Percentiles rank a stretch among this genome's conserved stretches.
phyloP scores from a whole-genome alignment of 2,329 filamentous ascomycete genomes.

The Hypoxylon sp. region DNA sequence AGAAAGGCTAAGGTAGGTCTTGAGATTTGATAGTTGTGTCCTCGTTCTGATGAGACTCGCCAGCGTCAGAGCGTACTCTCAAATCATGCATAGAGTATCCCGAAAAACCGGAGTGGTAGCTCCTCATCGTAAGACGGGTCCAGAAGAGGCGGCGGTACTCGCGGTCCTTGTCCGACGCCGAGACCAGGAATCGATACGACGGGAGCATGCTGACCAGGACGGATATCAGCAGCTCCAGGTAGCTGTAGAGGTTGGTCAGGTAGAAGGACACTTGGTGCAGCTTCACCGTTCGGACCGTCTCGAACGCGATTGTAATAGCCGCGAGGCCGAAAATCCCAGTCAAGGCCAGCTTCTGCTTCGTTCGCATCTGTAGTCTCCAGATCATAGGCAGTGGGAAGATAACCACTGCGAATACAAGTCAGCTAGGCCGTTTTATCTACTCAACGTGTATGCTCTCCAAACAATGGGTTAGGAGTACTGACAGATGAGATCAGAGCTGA shows the following conservation, averaged over 20 bases:
- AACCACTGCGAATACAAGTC: constrained; percentile 18
- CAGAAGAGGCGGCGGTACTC: constrained; percentile 27
- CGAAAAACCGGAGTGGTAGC: constrained; percentile 13
- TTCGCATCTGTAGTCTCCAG: constrained; percentile 26
- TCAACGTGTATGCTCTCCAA: background rate
- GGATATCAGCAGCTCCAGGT: constrained; percentile 29
- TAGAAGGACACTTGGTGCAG: constrained; percentile 11
- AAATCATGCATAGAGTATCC: constrained; percentile 23
- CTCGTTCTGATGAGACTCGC: no score
- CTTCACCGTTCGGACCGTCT: constrained; percentile 27
- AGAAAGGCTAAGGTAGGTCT: no score
- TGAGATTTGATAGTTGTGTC: no score
- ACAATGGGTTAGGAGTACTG: background rate
- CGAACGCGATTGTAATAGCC: constrained; percentile 29
- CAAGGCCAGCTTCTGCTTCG: constrained; percentile 28
- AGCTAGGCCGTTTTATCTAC: no score
- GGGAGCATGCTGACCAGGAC: constrained; percentile 34
- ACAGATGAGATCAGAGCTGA: constrained; percentile 29
- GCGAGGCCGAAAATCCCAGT: constrained; percentile 28
- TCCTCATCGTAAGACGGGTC: constrained; percentile 24
- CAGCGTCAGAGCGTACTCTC: no score
- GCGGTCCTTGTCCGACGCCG: constrained; percentile 25
- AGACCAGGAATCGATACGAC: constrained; percentile 35
- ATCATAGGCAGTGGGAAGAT: constrained; percentile 29
- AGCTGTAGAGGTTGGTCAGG: constrained; percentile 31